Base-by-base conservation (phyloP, 208 protist species). In the Trypanosoma caninum region DNA sequence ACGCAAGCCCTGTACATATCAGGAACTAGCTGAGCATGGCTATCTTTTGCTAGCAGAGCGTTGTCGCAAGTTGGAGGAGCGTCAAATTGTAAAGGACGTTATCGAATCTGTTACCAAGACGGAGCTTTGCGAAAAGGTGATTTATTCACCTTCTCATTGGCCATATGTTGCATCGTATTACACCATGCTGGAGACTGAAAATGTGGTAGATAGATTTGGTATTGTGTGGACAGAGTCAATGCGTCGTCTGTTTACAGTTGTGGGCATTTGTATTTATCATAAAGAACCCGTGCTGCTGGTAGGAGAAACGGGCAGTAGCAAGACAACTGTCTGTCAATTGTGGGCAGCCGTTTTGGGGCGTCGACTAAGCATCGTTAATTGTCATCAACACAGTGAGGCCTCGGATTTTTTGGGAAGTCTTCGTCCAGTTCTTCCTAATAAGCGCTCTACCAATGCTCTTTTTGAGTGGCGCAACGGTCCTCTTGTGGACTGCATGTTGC, bases 321-420 rank as follows among this genome's bases (percentile, higher is more conserved):
- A 99, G 68, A 99, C 98, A 18, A 99, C 97, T 1, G 91, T 99
- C 2, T 98, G 91, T 62, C 96, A 99, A 82, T 52, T 99, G 20
- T 97, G 94, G 74, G 82, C 91, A 7, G 66, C 80, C 13, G 63
- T 98, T 40, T 78, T 97, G 2, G 56, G 74, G 20, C 75, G 81
- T 38, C 75, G 65, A 14, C 80, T 99, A 0, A 84, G 93, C 58
- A 99, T 99, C 51, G 30, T 99, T 10, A 99, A 99, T 78, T 99
- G 98, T 74, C 99, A 99, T 78, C 97, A 99, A 78, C 94, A 99
- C 83, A 99, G 98, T 20, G 99, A 99, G 72, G 97, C 98, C 10
- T 71, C 96, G 4, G 99, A 99, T 79, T 98, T 99, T 53, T 64
- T 99, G 7, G 98, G 98, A 44, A 86, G 84, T 53, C 82, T 97